Conservation (phyloP, 805 yeast species). For the Ogataea neopini region DNA sequence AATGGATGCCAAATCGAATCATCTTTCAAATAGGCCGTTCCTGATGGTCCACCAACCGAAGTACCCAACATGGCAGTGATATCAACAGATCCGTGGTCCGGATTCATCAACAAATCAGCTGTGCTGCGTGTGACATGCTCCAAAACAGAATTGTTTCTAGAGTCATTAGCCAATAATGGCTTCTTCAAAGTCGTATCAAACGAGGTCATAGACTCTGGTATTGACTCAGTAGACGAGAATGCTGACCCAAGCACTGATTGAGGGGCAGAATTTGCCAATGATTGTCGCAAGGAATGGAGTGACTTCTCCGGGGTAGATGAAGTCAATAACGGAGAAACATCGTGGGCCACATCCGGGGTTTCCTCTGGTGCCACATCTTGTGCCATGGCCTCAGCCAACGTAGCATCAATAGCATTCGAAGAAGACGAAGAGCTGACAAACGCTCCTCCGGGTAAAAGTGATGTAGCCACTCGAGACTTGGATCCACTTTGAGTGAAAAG, state of each 20-base stretch:
- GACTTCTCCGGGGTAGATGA: background rate
- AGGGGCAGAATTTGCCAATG: background rate
- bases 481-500: slow-evolving; percentile 21
- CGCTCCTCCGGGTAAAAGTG: slow-evolving; percentile 24
- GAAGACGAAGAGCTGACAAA: slow-evolving; percentile 15
- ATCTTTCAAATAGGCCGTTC: slow-evolving; percentile 7
- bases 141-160: slow-evolving; percentile 16
- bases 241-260: slow-evolving; percentile 18
- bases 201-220: slow-evolving; percentile 18
- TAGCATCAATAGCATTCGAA: slow-evolving; percentile 27
- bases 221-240: slow-evolving; percentile 21
- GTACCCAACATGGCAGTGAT: slow-evolving; percentile 27
- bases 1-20: slow-evolving; percentile 30
- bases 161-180: slow-evolving; percentile 22
- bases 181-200: slow-evolving; percentile 21
- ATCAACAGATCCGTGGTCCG: slow-evolving; percentile 24
- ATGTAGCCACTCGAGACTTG: slow-evolving; percentile 24
- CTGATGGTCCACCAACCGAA: slow-evolving; percentile 13
- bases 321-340: no score
- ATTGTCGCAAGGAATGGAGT: background rate
- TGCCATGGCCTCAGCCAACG: slow-evolving; percentile 24
- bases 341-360: background rate
- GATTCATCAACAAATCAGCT: slow-evolving; percentile 26
- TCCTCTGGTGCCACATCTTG: slow-evolving; percentile 8
- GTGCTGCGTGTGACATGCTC: slow-evolving; percentile 9